Conservation (phyloP, 768 basidiomycete species). For the Tylopilus rubrobrunneus region DNA sequence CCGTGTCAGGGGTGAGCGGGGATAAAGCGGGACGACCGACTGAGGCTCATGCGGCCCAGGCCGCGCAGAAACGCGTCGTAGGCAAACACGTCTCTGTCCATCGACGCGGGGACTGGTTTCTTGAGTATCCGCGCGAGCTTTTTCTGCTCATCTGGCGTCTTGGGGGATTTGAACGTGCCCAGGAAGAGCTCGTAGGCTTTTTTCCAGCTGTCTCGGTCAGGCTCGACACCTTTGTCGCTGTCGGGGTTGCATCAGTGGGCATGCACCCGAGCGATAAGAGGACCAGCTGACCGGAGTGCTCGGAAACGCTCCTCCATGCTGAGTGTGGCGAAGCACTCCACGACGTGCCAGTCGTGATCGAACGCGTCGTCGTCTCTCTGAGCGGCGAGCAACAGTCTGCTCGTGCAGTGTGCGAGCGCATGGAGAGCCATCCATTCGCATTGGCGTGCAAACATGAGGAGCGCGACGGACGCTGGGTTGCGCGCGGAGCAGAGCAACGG, state of each 20-base stretch:
- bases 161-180: conserved; percentile 61
- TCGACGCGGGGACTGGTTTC: conserved; percentile 40
- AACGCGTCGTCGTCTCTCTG: conserved; percentile 39
- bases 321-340: conserved; percentile 64
- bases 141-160: conserved; percentile 46
- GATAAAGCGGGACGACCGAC: conserved; percentile 39
- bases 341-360: conserved; percentile 48
- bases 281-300: conserved; percentile 14
- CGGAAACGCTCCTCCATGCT: conserved; percentile 69
- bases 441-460: conserved; percentile 58
- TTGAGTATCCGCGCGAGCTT: conserved; percentile 57
- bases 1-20: background rate
- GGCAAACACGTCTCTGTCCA: conserved; percentile 61
- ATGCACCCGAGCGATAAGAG: background rate
- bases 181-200: conserved; percentile 55
- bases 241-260: background rate
- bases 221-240: conserved; percentile 43
- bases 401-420: conserved; percentile 65
- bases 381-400: conserved; percentile 54
- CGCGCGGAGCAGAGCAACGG: conserved; percentile 70
- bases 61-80: conserved; percentile 74
- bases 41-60: conserved; percentile 76
- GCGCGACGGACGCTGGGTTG: conserved; percentile 62
- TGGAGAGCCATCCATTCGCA: conserved; percentile 68
- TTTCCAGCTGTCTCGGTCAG: conserved; percentile 65